phyloP scores from a whole-genome alignment of 129 eudicot genomes.

The Gnaphalium uliginosum region DNA sequence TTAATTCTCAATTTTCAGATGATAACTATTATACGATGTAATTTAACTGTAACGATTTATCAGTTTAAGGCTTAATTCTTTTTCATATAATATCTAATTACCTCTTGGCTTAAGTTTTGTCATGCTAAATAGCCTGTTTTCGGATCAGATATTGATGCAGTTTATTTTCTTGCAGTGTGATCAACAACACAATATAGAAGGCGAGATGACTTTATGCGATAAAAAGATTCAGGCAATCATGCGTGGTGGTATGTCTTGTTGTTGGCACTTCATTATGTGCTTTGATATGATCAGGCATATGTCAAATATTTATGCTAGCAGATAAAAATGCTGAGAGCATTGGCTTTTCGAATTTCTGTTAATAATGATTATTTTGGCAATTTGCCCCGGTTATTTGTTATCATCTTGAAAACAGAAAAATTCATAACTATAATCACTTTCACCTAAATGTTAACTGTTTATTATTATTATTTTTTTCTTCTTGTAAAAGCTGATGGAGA shows the following conservation, averaged over 20 bases:
- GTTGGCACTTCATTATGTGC: neutral
- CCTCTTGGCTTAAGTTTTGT: neutral
- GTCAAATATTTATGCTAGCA: neutral
- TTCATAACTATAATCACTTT: neutral
- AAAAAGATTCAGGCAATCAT: conserved; percentile 52
- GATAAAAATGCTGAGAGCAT: no score
- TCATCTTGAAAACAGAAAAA: neutral
- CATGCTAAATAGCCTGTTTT: conserved; percentile 5
- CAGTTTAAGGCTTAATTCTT: conserved; percentile 12
- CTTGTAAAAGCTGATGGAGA: conserved; percentile 45
- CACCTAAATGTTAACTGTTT: neutral
- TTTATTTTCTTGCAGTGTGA: conserved; percentile 40
- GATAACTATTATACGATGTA: neutral
- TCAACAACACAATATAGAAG: conserved; percentile 42
- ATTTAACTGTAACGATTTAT: neutral
- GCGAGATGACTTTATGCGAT: conserved; percentile 50
- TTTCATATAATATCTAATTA: neutral
- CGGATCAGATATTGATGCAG: conserved; percentile 5
- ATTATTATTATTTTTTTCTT: neutral
- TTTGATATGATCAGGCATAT: conserved; percentile 1
- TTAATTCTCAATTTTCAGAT: neutral
- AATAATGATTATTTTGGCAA: no score
- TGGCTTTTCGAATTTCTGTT: no score
- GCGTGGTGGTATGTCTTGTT: conserved; percentile 28
- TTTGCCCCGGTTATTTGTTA: no score